Conservation (phyloP, 306 rosid species). For the Sindora glabra region DNA sequence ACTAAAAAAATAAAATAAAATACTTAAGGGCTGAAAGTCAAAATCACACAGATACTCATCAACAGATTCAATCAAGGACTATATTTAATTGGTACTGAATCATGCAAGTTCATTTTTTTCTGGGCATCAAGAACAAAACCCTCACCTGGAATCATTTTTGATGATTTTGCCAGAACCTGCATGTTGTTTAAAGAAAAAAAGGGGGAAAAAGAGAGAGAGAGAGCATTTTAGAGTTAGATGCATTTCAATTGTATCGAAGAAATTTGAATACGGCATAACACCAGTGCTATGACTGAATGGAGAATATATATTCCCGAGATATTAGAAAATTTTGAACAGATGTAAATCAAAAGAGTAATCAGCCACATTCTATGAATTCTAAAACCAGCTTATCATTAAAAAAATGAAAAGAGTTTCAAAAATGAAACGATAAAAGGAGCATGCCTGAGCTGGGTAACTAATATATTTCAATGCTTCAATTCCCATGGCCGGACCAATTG, state of each 20-base stretch:
- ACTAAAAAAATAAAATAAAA: neutral
- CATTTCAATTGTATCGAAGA: neutral
- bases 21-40: neutral
- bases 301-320: neutral
- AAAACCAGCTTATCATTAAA: neutral
- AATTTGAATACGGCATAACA: neutral
- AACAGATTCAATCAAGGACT: neutral
- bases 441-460: conserved; percentile 96
- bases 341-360: neutral
- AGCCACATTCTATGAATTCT: neutral
- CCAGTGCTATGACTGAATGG: neutral
- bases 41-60: neutral
- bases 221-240: neutral
- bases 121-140: neutral
- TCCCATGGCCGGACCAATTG: conserved; percentile 99
- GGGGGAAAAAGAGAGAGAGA: too few species aligned
- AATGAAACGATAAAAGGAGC: neutral
- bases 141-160: conserved; percentile 99
- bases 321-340: too few species aligned
- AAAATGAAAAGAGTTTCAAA: neutral
- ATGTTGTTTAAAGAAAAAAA: conserved; percentile 15
- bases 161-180: conserved; percentile 96
- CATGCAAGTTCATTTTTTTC: conserved; percentile 2
- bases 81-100: neutral
- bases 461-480: conserved; percentile 94